These are phyloP conservation scores for Trametopsis cervina DNA, from an alignment of 768 basidiomycete species.

Conservation along the genomic window DNA sequence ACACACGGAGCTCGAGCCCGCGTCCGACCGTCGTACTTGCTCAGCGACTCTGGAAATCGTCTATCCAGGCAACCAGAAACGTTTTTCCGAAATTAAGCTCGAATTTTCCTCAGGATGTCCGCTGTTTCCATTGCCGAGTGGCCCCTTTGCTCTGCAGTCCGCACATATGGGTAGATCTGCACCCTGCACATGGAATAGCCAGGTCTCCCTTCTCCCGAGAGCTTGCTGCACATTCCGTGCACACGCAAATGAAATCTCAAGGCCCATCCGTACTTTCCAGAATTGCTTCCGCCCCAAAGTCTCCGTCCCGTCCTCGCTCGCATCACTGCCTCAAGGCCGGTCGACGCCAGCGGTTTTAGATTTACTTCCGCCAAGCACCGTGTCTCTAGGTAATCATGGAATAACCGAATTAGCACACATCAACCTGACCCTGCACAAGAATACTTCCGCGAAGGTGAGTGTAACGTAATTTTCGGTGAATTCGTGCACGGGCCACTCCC, in stretches of 20 bases:
- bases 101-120: background rate
- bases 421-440: no score
- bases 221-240: conserved; percentile 5
- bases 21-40: no score
- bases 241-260: conserved; percentile 5
- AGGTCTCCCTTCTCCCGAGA: conserved; percentile 5
- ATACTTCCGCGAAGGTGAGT: background rate
- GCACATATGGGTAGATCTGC: conserved; percentile 9
- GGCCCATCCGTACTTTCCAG: background rate
- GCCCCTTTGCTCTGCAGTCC: background rate
- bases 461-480: background rate
- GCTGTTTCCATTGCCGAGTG: background rate
- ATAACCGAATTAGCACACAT: no score
- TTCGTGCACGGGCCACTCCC: no score
- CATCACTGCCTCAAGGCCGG: no score
- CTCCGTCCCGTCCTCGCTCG: conserved; percentile 2
- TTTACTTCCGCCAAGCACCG: background rate
- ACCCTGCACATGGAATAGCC: conserved; percentile 4
- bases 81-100: background rate
- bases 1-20: no score
- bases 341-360: background rate
- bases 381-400: background rate
- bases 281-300: conserved; percentile 4
- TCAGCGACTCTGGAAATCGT: no score
- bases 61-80: no score